phyloP scores from a whole-genome alignment of 805 yeast species.

The Cyberlindnera maritima region DNA sequence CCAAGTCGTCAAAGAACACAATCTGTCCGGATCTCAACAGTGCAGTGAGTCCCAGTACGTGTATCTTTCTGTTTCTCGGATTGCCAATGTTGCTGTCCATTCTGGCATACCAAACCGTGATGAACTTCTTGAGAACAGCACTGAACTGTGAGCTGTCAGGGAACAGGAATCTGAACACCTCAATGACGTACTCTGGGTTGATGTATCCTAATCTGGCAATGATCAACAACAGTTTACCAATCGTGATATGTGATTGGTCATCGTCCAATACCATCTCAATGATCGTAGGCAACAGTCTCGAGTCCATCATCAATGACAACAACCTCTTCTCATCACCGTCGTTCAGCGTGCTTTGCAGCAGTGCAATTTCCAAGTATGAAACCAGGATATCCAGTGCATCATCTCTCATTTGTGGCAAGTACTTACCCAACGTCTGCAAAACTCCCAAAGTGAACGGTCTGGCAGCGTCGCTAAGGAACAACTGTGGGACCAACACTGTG shows the following conservation, averaged over 20 bases:
- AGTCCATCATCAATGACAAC: slow-evolving; percentile 25
- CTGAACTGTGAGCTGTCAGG: slow-evolving; percentile 26
- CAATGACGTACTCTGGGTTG: slow-evolving; percentile 29
- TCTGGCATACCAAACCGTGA: slow-evolving; percentile 42
- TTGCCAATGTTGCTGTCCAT: slow-evolving; percentile 57
- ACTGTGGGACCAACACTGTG: slow-evolving; percentile 44
- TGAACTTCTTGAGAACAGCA: slow-evolving; percentile 28
- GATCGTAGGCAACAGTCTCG: slow-evolving; percentile 27
- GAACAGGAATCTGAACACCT: slow-evolving; percentile 29
- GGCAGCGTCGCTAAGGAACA: slow-evolving; percentile 34
- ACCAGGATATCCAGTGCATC: slow-evolving; percentile 60
- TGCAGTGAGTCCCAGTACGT: slow-evolving; percentile 58
- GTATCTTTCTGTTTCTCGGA: slow-evolving; percentile 71
- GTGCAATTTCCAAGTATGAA: slow-evolving; percentile 50
- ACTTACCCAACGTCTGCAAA: slow-evolving; percentile 49
- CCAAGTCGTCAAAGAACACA: slow-evolving; percentile 30
- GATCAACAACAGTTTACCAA: slow-evolving; percentile 34
- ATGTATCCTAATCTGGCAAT: slow-evolving; percentile 35
- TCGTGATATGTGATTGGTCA: slow-evolving; percentile 31
- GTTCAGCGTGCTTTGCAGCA: slow-evolving; percentile 19
- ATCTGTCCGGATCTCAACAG: slow-evolving; percentile 39
- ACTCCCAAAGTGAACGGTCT: slow-evolving; percentile 36
- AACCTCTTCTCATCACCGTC: slow-evolving; percentile 20
- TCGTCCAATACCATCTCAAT: slow-evolving; percentile 29
- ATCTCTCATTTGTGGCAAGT: slow-evolving; percentile 62